These are phyloP conservation scores for Aspergillus tanneri DNA, from an alignment of 2,329 filamentous ascomycete genomes.

Conservation along the genomic window DNA sequence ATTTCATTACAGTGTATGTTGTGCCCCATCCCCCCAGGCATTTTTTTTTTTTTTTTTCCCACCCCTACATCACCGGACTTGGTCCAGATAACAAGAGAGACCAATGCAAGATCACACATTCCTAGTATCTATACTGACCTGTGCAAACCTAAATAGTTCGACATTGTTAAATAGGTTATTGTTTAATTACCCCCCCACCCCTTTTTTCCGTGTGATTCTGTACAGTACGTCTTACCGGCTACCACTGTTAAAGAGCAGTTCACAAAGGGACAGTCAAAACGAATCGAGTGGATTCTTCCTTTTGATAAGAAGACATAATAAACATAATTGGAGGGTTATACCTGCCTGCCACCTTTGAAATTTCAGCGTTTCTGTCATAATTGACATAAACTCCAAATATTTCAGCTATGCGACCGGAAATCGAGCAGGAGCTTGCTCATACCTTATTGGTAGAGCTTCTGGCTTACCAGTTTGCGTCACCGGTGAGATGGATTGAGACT, in stretches of 20 bases:
- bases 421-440: constrained; percentile 98
- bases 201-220: too few relatives aligned
- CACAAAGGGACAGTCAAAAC: neutral
- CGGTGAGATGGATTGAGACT: constrained; percentile 99
- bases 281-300: neutral
- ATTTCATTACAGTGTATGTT: neutral
- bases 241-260: neutral
- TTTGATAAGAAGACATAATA: too few relatives aligned
- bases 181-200: constrained; percentile 13
- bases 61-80: neutral
- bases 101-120: neutral
- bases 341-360: too few relatives aligned
- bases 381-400: constrained; percentile 12
- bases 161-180: neutral
- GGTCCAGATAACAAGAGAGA: neutral
- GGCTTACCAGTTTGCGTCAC: constrained; percentile 98
- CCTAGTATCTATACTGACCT: neutral
- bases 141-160: neutral
- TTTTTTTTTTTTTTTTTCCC: constrained; percentile 13
- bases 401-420: constrained; percentile 85
- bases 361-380: too few relatives aligned
- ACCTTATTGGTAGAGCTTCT: constrained; percentile 97
- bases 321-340: too few relatives aligned
- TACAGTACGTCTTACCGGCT: too few relatives aligned
- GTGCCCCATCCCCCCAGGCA: neutral